Evolutionary conservation across 305 asterid species (phyloP).

Genomic region (Fraxinus floribunda): DNA sequence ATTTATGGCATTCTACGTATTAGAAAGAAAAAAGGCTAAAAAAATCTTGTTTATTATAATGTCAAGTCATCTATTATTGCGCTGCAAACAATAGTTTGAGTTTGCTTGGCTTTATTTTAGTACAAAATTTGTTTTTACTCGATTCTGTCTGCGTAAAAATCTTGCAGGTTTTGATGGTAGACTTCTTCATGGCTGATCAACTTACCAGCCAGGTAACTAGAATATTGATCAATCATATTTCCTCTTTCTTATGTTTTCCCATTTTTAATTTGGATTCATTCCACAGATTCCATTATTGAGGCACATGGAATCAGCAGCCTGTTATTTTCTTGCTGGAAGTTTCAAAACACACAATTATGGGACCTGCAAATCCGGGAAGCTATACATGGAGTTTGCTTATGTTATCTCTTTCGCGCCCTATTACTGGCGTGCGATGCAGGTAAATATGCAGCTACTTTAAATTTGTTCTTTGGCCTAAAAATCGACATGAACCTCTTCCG

Average conservation of each 20-base stretch:
- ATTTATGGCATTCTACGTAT: too few relatives aligned
- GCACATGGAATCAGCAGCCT: conserved; percentile 89
- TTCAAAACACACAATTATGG: conserved; percentile 58
- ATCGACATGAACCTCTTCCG: not conserved
- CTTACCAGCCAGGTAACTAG: conserved; percentile 84
- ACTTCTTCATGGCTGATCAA: conserved; percentile 98
- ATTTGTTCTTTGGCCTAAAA: not conserved
- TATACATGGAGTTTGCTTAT: conserved; percentile 76
- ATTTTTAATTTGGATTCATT: not conserved
- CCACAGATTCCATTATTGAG: conserved; percentile 70
- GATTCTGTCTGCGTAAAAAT: not conserved
- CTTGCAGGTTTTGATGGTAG: conserved; percentile 76
- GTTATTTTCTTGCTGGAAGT: conserved; percentile 74
- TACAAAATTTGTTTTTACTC: too few relatives aligned
- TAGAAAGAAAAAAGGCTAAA: not conserved
- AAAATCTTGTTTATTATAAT: not conserved
- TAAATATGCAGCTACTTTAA: conserved; percentile 1
- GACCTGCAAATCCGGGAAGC: conserved; percentile 72
- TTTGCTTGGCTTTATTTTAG: too few relatives aligned
- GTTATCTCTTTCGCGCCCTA: conserved; percentile 90
- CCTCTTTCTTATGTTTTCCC: not conserved
- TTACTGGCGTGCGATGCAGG: conserved; percentile 99
- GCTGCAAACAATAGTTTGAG: too few relatives aligned
- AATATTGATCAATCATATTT: not conserved
- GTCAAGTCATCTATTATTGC: not conserved